Conservation (phyloP, 2,329 filamentous ascomycete species). For the Botrytis pseudocinerea region DNA sequence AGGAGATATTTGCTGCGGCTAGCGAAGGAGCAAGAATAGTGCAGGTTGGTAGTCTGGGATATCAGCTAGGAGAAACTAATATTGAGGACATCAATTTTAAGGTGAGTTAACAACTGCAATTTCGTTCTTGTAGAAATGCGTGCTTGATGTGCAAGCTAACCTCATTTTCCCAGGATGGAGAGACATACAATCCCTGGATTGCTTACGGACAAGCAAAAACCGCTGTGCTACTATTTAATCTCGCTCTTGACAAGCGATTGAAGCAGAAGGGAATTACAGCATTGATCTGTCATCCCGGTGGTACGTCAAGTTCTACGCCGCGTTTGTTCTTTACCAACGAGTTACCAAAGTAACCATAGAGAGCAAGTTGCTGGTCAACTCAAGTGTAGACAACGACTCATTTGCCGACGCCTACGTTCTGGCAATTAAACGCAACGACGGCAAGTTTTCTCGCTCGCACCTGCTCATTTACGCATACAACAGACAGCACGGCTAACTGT, state of each 20-base stretch:
- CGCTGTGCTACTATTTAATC: slow-evolving; percentile 43
- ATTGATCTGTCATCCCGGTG: slow-evolving; percentile 6
- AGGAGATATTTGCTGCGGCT: slow-evolving; percentile 20
- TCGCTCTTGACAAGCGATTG: background rate
- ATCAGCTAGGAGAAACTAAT: slow-evolving; percentile 41
- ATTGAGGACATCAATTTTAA: slow-evolving; percentile 38
- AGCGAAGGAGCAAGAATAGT: slow-evolving; percentile 25
- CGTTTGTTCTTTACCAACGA: background rate
- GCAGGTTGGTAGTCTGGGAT: slow-evolving; percentile 40
- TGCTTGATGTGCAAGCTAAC: background rate
- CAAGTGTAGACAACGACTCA: background rate
- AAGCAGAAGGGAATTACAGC: background rate
- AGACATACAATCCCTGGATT: slow-evolving; percentile 40
- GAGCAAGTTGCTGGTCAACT: background rate
- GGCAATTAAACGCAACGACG: slow-evolving; percentile 4
- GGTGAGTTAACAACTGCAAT: background rate
- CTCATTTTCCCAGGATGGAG: slow-evolving; percentile 27
- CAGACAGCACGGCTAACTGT: background rate
- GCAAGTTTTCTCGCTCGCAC: background rate
- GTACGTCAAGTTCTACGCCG: background rate
- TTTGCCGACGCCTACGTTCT: background rate
- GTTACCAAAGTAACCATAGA: background rate
- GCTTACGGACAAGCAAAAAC: slow-evolving; percentile 45
- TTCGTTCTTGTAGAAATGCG: background rate
- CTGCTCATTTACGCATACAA: background rate